Evolutionary conservation across 2,329 filamentous ascomycete species (phyloP), one percentile per base, ranked within the genome.

Genomic region (Colletotrichum falcatum): DNA sequence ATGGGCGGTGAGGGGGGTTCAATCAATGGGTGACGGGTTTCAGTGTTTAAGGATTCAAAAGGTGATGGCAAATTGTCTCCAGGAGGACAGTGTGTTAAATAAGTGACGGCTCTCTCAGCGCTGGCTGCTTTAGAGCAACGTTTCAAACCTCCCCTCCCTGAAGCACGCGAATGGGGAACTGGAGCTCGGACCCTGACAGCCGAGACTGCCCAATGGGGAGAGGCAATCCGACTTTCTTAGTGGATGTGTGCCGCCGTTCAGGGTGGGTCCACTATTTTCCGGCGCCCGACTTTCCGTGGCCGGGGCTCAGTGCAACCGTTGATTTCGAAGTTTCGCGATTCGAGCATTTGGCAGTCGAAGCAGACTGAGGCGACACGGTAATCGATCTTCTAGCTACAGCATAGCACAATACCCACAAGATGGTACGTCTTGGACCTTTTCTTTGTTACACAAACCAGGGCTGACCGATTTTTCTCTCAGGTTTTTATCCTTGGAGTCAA

Each of bases 401-500:
- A 28, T 12, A 46, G n/a, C 42, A n/a, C 28, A 26, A 63, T 46
- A 55, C 16, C 59, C 46, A 30, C 28, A 71, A 53, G 48, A 71
- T 71, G 68, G 68, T 68, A 59, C 6, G 48, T 1, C 1, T 14
- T 6, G 5, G 9, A 8, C 14, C 28, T 35, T 4, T 20, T 5
- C 1, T 5, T 33, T 28, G 5, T 37, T 3, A 7, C 6, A 6
- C 2, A 8, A 26, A 23, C 26, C 6, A 14, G 8, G 14, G 23
- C 23, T 68, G 14, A 71, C 23, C 4, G 11, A 16, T 5, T 20
- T 23, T 23, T 44, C 12, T 53, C n/a, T 2, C 51, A 94, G 93
- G 92, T 95, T 78, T 93, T 96, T 85, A 91, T 98, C 77, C 87
- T 95, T 78, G 93, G 94, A 77, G 86, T 93, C 85, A 95, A 92